Percentiles rank a stretch among this genome's conserved stretches.
phyloP scores from a whole-genome alignment of 495 filamentous ascomycete genomes.

The Massariosphaeria phaeospora region DNA sequence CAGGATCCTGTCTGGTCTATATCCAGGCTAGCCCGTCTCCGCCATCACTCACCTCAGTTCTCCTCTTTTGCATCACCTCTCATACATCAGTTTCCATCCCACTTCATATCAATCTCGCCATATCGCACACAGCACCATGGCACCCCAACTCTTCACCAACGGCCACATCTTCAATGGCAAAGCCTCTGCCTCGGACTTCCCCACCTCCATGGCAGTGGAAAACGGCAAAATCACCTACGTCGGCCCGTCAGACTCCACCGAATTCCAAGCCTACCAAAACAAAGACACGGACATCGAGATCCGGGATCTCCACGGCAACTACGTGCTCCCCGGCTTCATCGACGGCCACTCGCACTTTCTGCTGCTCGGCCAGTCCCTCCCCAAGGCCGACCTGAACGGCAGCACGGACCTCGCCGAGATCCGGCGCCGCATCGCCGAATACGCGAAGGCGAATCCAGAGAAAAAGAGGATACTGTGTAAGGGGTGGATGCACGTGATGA shows the following conservation, averaged over 20 bases:
- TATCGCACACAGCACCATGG: constrained; percentile 6
- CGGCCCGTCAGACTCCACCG: constrained; percentile 33
- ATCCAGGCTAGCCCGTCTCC: too few relatives aligned
- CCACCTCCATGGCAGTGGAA: constrained; percentile 42
- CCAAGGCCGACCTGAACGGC: constrained; percentile 50
- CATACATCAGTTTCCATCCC: too few relatives aligned
- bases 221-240: constrained; percentile 42
- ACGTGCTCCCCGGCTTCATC: constrained; percentile 59
- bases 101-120: too few relatives aligned
- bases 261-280: constrained; percentile 16
- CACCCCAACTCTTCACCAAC: constrained; percentile 14
- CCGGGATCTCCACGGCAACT: constrained; percentile 46
- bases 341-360: constrained; percentile 62
- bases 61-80: too few relatives aligned
- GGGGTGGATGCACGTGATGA: constrained; percentile 60
- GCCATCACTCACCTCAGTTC: too few relatives aligned
- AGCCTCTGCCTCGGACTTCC: constrained; percentile 38
- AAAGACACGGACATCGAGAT: constrained; percentile 39
- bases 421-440: constrained; percentile 46
- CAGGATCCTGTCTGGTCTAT: too few relatives aligned
- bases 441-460: constrained; percentile 49
- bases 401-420: constrained; percentile 56
- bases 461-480: constrained; percentile 51
- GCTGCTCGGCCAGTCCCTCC: constrained; percentile 55
- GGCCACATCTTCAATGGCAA: constrained; percentile 26